phyloP scores from a whole-genome alignment of 2,329 filamentous ascomycete species.

The Cytospora paraplurivora region DNA sequence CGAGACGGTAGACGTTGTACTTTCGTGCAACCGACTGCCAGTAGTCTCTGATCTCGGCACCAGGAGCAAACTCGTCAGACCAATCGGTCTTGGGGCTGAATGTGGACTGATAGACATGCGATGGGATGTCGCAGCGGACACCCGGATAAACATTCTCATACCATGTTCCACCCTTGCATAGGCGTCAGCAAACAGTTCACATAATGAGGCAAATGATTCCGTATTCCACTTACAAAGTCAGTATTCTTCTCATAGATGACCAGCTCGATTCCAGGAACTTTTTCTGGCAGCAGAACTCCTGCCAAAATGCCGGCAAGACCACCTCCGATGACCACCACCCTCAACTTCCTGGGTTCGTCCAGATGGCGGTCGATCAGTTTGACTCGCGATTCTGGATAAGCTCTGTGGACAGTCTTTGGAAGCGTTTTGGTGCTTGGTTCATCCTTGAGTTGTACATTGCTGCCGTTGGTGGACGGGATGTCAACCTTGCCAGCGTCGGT shows the following conservation, averaged over 20 bases:
- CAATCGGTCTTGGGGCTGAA: conserved; percentile 70
- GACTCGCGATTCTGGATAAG: conserved; percentile 31
- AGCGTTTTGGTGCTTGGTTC: background rate
- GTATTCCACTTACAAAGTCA: conserved; percentile 56
- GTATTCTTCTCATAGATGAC: conserved; percentile 69
- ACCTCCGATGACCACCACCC: conserved; percentile 65
- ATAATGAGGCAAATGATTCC: background rate
- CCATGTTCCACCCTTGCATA: conserved; percentile 52
- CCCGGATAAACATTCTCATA: conserved; percentile 61
- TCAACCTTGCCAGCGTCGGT: background rate
- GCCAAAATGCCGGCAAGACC: conserved; percentile 65
- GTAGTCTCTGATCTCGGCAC: conserved; percentile 67
- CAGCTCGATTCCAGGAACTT: conserved; percentile 68
- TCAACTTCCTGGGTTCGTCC: conserved; percentile 50
- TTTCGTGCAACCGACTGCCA: conserved; percentile 65
- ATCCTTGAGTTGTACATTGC: background rate
- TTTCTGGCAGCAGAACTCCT: conserved; percentile 66
- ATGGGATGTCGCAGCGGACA: conserved; percentile 68
- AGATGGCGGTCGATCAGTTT: conserved; percentile 44
- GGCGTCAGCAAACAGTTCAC: conserved; percentile 11
- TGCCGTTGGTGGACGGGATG: conserved; percentile 1
- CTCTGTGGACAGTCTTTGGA: background rate
- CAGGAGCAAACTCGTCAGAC: conserved; percentile 68
- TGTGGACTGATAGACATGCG: conserved; percentile 69
- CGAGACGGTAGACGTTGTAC: conserved; percentile 62